Evolutionary conservation across 2,329 filamentous ascomycete genomes (phyloP).

Genomic region (Biscogniauxia sp.): DNA sequence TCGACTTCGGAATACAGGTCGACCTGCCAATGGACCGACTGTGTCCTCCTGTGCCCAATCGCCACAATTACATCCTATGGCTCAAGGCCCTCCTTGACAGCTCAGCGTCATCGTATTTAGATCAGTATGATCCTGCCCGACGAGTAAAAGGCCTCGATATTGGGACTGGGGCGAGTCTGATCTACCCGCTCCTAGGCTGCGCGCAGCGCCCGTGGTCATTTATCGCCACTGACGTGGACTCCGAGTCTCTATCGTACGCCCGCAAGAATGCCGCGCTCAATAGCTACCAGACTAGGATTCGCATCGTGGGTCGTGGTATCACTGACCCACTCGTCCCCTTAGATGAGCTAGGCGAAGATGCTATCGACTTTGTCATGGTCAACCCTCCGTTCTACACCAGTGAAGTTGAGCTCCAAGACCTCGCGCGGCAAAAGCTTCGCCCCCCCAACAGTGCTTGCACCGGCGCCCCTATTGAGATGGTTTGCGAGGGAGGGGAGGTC

Average conservation of each 20-base stretch:
- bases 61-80: conserved; percentile 91
- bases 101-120: conserved; percentile 47
- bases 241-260: conserved; percentile 65
- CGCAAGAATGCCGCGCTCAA: conserved; percentile 67
- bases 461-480: conserved; percentile 81
- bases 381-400: conserved; percentile 96
- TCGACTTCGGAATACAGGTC: conserved; percentile 71
- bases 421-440: conserved; percentile 63
- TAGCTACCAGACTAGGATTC: conserved; percentile 60
- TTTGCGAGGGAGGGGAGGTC: conserved; percentile 74
- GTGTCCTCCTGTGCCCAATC: conserved; percentile 76
- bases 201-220: conserved; percentile 71
- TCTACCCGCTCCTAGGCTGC: conserved; percentile 84
- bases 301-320: conserved; percentile 53
- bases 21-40: conserved; percentile 74
- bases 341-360: conserved; percentile 46
- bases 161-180: conserved; percentile 86
- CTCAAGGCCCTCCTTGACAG: conserved; percentile 78
- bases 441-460: conserved; percentile 73
- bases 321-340: conserved; percentile 62
- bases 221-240: conserved; percentile 76
- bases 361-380: conserved; percentile 81
- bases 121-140: conserved; percentile 43
- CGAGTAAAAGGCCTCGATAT: conserved; percentile 73
- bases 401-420: conserved; percentile 62